Evolutionary conservation across 345 rosid genomes (phyloP), one percentile per base, ranked within the genome.

Genomic region (Gossypium ekmanianum): DNA sequence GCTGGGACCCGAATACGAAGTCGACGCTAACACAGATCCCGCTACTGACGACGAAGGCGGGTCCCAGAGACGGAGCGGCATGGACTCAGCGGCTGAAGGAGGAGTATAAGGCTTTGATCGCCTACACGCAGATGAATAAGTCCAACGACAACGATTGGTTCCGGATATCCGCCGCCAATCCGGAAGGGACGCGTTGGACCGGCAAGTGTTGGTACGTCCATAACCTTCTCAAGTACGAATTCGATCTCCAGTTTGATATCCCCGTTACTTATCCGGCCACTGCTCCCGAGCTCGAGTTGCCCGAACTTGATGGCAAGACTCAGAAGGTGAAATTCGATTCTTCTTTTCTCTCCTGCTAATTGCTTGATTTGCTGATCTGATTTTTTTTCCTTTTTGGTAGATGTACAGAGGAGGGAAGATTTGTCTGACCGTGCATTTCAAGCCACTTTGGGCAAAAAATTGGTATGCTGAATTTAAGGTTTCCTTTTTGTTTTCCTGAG

Each of bases 321-420:
- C 98, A 94, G 74, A 94, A 94, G 91, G 98, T 92, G 3, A 12
- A 0, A 9, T 41, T 18, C 11, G 43, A 5, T 50, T 24, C 13
- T 27, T 14, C 0, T 17, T 27, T 58, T 48, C 4, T 29, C 9
- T 29, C 66, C 64, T 9, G 26, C 24, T 4, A 10, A 18, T 68
- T 18, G 2, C 34, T 55, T 43, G 22, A 17, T 43, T 55, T 22
- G 27, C 3, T 55, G 16, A 52, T 22, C 41, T 20, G 1, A 9
- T 75, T 45, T 54, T 59, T 56, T 18, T 68, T 34, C 14, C 20
- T 22, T 24, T 27, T 75, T 47, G 56, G 73, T 75, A 91, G 98
- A 92, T 92, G 98, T 92, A 94, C 77, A 87, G 98, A 88, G 98
- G 98, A 79, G 98, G 98, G 81, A 94, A 94, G 97, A 94, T 94